Conservation (phyloP, 169 alveolate genomes). For the Plasmodium ovale region DNA sequence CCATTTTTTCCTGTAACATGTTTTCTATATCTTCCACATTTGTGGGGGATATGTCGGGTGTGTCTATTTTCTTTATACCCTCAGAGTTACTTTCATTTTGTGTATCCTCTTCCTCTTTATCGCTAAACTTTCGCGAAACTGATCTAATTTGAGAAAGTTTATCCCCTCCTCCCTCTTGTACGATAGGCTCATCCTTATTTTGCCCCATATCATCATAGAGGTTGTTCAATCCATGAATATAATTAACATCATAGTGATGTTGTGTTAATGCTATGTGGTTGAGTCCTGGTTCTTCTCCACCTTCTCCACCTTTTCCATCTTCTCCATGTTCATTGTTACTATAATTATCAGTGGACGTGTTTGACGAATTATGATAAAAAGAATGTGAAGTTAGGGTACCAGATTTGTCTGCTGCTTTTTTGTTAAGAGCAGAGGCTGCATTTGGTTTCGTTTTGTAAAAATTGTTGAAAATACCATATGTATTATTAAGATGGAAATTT, state of each 20-base stretch:
- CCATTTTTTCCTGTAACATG: not conserved
- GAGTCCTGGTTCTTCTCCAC: not conserved
- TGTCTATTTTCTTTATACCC: not conserved
- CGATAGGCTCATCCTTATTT: not conserved
- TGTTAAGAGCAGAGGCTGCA: constrained; percentile 9
- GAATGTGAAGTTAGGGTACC: constrained; percentile 27
- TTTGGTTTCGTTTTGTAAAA: constrained; percentile 38
- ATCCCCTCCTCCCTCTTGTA: not conserved
- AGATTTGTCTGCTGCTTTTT: constrained; percentile 21
- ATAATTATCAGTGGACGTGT: not conserved
- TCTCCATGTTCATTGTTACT: not conserved
- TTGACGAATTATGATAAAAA: constrained; percentile 12
- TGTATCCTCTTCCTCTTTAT: not conserved
- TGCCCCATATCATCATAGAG: not conserved
- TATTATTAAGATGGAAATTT: constrained; percentile 34
- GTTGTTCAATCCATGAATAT: constrained; percentile 25
- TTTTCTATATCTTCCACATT: not conserved
- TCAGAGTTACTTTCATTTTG: not conserved
- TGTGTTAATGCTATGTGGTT: not conserved
- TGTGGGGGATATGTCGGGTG: too few species aligned
- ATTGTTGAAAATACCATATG: constrained; percentile 44
- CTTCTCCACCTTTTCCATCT: too few species aligned
- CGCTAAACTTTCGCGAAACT: too few species aligned
- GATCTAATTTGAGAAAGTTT: too few species aligned
- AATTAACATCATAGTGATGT: constrained; percentile 40